phyloP scores from a whole-genome alignment of 176 grass and related monocot species.

The Tillandsia leiboldiana region DNA sequence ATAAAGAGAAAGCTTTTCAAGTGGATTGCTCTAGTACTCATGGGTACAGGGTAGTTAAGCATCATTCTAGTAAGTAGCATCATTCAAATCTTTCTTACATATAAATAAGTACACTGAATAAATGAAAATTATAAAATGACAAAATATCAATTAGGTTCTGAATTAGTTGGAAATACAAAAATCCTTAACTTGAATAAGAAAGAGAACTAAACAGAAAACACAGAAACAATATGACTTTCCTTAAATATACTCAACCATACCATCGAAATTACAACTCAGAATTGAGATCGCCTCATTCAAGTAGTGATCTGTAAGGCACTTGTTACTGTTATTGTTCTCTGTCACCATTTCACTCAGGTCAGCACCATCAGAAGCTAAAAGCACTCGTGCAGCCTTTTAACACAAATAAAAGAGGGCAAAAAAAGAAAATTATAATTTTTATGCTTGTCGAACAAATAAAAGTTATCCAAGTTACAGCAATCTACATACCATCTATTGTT shows the following conservation, averaged over 20 bases:
- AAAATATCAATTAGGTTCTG: no score
- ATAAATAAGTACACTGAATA: no score
- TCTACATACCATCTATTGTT: background rate
- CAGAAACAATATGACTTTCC: background rate
- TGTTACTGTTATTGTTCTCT: slow-evolving; percentile 10
- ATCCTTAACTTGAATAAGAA: background rate
- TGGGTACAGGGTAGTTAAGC: no score
- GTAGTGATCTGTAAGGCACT: slow-evolving; percentile 33
- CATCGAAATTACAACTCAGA: slow-evolving; percentile 41
- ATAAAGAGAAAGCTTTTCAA: no score
- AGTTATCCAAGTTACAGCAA: background rate
- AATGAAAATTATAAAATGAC: no score
- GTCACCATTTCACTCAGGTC: slow-evolving; percentile 20
- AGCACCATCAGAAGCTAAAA: slow-evolving; percentile 26
- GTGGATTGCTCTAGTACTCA: no score
- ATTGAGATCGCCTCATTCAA: slow-evolving; percentile 49
- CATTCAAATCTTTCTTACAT: no score
- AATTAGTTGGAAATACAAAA: no score
- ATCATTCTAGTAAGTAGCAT: no score
- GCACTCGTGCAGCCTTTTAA: slow-evolving; percentile 55
- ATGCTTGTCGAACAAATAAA: slow-evolving; percentile 7
- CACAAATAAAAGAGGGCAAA: slow-evolving; percentile 34
- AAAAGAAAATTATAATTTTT: slow-evolving; percentile 18
- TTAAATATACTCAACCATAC: slow-evolving; percentile 26
- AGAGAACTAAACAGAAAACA: background rate